phyloP scores from a whole-genome alignment of 1,284 basidiomycete species.

The Neotropicomus parvogracilis region DNA sequence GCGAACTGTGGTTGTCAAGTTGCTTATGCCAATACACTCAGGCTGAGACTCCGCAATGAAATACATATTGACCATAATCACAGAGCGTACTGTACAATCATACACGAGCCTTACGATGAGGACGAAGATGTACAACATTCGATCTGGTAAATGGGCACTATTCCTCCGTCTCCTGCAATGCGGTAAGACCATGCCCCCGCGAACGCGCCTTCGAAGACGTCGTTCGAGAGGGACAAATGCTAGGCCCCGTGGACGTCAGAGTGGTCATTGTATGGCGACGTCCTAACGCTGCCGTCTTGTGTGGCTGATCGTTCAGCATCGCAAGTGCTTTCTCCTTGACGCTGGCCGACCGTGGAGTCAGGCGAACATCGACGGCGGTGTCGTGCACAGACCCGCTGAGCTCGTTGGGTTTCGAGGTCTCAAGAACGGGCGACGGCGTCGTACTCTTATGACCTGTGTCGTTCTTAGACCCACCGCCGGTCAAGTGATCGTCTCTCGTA shows the following conservation, averaged over 20 bases:
- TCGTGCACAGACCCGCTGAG: background rate
- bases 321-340: conserved; percentile 4
- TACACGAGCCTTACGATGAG: background rate
- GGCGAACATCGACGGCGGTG: background rate
- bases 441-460: background rate
- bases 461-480: background rate
- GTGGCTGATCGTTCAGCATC: background rate
- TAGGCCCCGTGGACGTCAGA: background rate
- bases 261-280: conserved; percentile 20
- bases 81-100: conserved; percentile 15
- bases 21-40: too few species aligned
- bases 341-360: background rate
- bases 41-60: background rate
- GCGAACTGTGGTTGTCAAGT: too few species aligned
- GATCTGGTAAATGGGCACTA: background rate
- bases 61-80: conserved; percentile 3
- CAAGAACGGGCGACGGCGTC: background rate
- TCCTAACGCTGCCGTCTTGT: conserved; percentile 8
- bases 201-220: background rate
- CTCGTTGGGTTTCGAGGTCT: background rate
- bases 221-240: background rate
- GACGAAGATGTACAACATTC: background rate
- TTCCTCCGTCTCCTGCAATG: conserved; percentile 11
- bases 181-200: conserved; percentile 4
- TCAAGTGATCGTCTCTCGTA: background rate